Base-by-base conservation (phyloP, 2,329 filamentous ascomycete species). In the Coniochaeta sp. region DNA sequence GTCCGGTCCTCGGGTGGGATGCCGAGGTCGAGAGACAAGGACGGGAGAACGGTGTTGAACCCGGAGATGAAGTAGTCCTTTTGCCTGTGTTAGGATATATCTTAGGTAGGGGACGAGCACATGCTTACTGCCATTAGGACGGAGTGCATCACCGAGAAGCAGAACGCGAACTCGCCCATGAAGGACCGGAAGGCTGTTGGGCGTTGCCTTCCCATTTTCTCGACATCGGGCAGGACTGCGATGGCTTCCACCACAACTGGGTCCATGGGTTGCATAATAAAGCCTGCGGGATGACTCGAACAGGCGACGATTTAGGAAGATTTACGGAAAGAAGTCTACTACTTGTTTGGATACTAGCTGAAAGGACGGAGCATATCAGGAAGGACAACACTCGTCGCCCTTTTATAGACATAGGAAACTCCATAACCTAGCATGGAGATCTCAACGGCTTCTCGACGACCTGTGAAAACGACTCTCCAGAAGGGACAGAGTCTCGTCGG, bases 41-140 rank as follows among this genome's bases (percentile, higher is more conserved):
- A 81, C 1, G 43, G 43, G 19, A 26, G 43, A 22, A 47, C 43
- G 19, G 43, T 22, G 43, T 24, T 47, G 43, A 88, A 89, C 11
- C 86, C 86, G 38, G 82, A 85, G n/a, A 88, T 78, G 62, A 82
- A 82, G 67, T 83, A 87, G 68, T 87, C 84, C 74, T 79, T 40
- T 3, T n/a, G 6, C 17, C 4, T 38, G n/a, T 40, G 38, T 40
- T n/a, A 40, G 38, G 38, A 9, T 17, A n/a, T 26, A 11, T 19
- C 8, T 22, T 19, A 44, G 43, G 19, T 12, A 4, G 22, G 8
- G 43, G 26, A 12, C 6, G 22, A 40, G 43, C 3, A 26, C 3
- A 26, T 24, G 9, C 24, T 47, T 47, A 26, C 43, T 47, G 43
- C 43, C 43, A 47, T 47, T 26, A 47, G 43, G 11, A 26, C 6